Conservation (phyloP, 345 rosid species). For the Salix udensis region DNA sequence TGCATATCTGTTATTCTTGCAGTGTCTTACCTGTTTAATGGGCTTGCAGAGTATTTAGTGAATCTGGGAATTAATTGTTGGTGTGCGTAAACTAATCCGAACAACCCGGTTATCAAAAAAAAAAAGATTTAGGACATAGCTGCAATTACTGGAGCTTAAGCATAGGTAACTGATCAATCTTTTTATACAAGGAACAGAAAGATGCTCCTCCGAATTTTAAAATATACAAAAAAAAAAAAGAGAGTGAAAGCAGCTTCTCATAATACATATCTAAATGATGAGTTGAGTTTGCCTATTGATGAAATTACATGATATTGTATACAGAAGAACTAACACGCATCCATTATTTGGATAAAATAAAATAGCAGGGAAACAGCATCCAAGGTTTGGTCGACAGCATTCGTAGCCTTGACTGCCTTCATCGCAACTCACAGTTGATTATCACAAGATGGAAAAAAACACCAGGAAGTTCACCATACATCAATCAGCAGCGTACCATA, state of each 20-base stretch:
- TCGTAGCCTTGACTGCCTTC: no score
- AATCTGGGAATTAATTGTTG: no score
- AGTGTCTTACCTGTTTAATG: fast-evolving
- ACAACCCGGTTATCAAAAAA: no score
- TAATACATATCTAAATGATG: neutral
- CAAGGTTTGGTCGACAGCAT: neutral
- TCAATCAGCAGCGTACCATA: neutral
- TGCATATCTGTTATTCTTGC: no score
- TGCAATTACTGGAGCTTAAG: neutral
- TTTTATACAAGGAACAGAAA: neutral
- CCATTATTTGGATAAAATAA: neutral
- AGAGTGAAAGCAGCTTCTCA: neutral
- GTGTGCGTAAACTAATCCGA: no score
- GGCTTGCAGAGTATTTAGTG: no score
- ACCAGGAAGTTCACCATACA: neutral
- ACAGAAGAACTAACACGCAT: neutral
- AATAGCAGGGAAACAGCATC: neutral
- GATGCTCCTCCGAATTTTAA: neutral
- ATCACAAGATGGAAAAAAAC: neutral
- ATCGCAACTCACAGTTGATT: neutral
- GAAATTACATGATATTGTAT: neutral
- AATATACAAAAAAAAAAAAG: neutral
- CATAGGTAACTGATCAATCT: neutral
- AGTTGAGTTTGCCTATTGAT: neutral
- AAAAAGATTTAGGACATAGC: neutral